Base-by-base conservation (phyloP, 2,329 filamentous ascomycete genomes). In the Apiospora arundinis region DNA sequence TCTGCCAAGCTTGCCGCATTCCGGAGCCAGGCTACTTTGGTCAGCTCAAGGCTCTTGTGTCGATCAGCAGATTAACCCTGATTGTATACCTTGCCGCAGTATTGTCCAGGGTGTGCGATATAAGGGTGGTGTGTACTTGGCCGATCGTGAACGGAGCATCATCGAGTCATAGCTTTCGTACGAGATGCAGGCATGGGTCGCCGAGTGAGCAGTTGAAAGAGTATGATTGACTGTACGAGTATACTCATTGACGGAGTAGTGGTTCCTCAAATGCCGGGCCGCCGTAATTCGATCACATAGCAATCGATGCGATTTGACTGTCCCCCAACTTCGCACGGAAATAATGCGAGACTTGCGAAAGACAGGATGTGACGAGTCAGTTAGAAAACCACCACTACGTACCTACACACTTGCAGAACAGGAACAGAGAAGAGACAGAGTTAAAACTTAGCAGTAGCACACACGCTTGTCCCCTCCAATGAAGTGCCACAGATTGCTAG, bases 101-200 rank as follows among this genome's bases (percentile, higher is more conserved):
- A 37, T 11, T 60, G 52, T 37, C 56, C 21, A 40, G 56, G 32
- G 21, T n/a, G 28, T 40, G 32, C 37, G 56, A 21, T 63, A 63
- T 32, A 40, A n/a, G n/a, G n/a, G n/a, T n/a, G 40, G 28, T 11
- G 56, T 63, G 28, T 40, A 40, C 32, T 60, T 63, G 56, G 56
- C 32, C 32, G 56, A 23, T 40, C 21, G 56, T 63, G 56, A n/a
- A 63, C 56, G 32, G 32, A 40, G 56, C 56, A 40, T 63, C 56
- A 63, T 63, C 56, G 56, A 63, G 56, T 40, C 56, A 63, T 63
- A 63, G 21, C 56, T 63, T 40, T 63, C 32, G 32, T 63, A n/a
- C 56, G 56, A 63, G 56, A 63, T 40, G 56, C 21, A n/a, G 56
- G 56, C 56, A 63, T 63, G 32, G 32, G 40, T 40, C 32, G 12